Evolutionary conservation across 306 rosid genomes (phyloP).

Genomic region (Fagus crenata): DNA sequence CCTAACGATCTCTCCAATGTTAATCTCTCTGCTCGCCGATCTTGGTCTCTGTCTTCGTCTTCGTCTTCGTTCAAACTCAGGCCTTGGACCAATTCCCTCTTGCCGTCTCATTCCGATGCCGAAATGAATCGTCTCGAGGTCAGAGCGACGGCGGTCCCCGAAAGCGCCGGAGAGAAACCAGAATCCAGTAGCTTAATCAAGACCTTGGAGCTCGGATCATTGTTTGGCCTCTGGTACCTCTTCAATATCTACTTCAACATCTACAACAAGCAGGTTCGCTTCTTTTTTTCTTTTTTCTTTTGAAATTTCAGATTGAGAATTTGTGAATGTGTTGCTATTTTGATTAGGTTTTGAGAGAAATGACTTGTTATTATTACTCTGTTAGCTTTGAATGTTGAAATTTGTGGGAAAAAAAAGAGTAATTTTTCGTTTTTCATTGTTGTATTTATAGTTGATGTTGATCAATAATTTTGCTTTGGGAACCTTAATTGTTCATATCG

Average conservation of each 20-base stretch:
- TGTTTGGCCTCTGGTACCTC: conserved; percentile 77
- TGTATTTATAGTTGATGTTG: not conserved
- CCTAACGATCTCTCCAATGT: conserved; percentile 33
- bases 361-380: not conserved
- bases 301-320: not conserved
- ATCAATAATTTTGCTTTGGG: not conserved
- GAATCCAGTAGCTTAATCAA: conserved; percentile 27
- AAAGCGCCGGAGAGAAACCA: conserved; percentile 39
- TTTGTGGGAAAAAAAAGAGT: not conserved
- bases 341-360: not conserved
- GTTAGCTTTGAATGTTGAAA: not conserved
- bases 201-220: conserved; percentile 62
- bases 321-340: not conserved
- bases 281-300: not conserved
- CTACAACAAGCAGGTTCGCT: conserved; percentile 83
- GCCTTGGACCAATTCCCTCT: conserved; percentile 42
- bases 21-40: conserved; percentile 44
- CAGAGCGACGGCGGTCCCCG: conserved; percentile 61
- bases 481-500: not conserved
- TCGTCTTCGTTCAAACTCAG: conserved; percentile 50
- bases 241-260: conserved; percentile 93
- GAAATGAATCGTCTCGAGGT: conserved; percentile 35
- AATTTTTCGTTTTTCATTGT: not conserved
- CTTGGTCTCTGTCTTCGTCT: conserved; percentile 54
- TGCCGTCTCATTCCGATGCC: conserved; percentile 27